Percentiles rank a stretch among this genome's conserved stretches.
Conservation (phyloP, 129 eudicot genomes). For the Silybum marianum region DNA sequence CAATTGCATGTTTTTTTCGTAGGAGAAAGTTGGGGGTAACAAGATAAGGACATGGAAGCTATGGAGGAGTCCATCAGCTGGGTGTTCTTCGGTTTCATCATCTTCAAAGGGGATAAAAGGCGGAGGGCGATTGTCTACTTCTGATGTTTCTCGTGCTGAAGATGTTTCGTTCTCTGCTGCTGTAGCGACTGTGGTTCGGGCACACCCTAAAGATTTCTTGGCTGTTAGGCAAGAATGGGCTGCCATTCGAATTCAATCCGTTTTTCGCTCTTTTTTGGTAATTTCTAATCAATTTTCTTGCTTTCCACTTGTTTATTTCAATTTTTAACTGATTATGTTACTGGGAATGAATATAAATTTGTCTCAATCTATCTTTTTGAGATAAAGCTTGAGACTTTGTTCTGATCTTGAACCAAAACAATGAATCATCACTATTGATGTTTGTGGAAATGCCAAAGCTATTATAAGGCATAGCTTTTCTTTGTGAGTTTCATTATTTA, state of each 20-base stretch:
- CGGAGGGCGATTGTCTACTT: constrained; percentile 40
- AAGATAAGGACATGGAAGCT: constrained; percentile 76
- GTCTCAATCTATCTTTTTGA: not conserved
- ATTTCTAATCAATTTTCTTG: not conserved
- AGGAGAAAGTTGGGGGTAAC: constrained; percentile 63
- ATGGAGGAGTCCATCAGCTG: constrained; percentile 79
- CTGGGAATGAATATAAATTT: not conserved
- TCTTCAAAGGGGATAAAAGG: constrained; percentile 42
- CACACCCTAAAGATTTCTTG: constrained; percentile 74
- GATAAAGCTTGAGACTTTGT: not conserved
- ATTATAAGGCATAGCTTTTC: not conserved
- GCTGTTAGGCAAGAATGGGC: constrained; percentile 85
- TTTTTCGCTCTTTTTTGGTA: constrained; percentile 90
- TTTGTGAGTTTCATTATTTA: not conserved
- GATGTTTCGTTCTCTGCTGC: constrained; percentile 68
- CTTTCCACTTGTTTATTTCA: not conserved
- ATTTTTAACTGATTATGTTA: not conserved
- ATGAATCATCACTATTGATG: not conserved
- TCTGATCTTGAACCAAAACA: not conserved
- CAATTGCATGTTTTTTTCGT: not conserved
- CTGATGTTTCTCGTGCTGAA: constrained; percentile 54
- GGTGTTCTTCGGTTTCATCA: constrained; percentile 24
- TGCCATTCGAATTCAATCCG: constrained; percentile 80
- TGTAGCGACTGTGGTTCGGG: constrained; percentile 71
- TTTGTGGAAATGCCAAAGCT: not conserved